These are phyloP conservation scores for Onygenales sp. DNA, from an alignment of 2,329 filamentous ascomycete genomes.

Conservation along the genomic window DNA sequence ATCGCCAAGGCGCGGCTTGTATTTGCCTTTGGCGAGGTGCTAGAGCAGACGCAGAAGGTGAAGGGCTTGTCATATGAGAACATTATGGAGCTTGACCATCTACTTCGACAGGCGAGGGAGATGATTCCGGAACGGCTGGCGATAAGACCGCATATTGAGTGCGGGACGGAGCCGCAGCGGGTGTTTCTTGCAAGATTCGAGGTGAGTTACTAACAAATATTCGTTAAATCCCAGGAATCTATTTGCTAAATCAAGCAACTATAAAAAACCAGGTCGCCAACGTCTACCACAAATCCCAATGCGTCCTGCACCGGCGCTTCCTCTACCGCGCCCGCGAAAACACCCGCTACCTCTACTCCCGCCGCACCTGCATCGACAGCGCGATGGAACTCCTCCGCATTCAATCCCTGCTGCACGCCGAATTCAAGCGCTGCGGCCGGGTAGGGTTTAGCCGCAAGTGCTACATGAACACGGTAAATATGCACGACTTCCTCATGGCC, in stretches of 20 bases:
- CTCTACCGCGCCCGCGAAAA: constrained; percentile 69
- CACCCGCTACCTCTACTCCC: constrained; percentile 71
- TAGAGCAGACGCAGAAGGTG: constrained; percentile 34
- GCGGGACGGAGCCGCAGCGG: constrained; percentile 57
- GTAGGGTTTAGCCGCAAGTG: constrained; percentile 60
- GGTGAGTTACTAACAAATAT: constrained; percentile 18
- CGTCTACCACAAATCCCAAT: constrained; percentile 79
- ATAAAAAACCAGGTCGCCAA: constrained; percentile 51
- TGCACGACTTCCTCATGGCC: constrained; percentile 76
- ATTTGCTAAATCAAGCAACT: not conserved
- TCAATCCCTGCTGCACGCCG: constrained; percentile 63
- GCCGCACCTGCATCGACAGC: constrained; percentile 75
- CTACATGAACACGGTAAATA: constrained; percentile 69
- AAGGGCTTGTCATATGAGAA: constrained; percentile 47
- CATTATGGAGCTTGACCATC: constrained; percentile 50
- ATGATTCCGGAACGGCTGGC: constrained; percentile 72
- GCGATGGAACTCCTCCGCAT: constrained; percentile 73
- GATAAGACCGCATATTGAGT: constrained; percentile 64
- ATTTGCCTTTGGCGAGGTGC: constrained; percentile 35
- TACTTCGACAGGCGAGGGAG: constrained; percentile 48
- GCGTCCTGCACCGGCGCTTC: constrained; percentile 81
- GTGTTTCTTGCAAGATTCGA: constrained; percentile 74
- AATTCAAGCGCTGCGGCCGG: constrained; percentile 63
- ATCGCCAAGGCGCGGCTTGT: constrained; percentile 37
- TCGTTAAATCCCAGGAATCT: not conserved